These are phyloP conservation scores for Penicillium sp. DNA, from an alignment of 2,329 filamentous ascomycete species.

Conservation along the genomic window DNA sequence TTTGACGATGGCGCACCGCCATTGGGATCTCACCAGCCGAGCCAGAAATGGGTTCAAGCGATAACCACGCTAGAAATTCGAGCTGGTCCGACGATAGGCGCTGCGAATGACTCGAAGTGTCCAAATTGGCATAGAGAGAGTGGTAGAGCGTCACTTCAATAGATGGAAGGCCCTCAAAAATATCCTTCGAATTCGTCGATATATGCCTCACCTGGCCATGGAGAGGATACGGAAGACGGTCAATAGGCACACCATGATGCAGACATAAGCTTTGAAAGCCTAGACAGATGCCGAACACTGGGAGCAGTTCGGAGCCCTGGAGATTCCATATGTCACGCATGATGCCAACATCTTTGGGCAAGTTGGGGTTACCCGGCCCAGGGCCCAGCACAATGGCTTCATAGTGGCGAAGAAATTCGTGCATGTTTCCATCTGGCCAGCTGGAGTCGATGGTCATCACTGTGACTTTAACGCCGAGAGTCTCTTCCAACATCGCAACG, in stretches of 20 bases:
- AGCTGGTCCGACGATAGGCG: conserved; percentile 25
- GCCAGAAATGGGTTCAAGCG: conserved; percentile 39
- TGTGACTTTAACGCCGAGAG: conserved; percentile 65
- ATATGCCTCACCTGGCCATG: conserved; percentile 78
- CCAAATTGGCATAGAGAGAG: conserved; percentile 52
- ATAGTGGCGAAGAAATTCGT: conserved; percentile 58
- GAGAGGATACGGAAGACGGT: conserved; percentile 66
- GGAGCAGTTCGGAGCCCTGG: conserved; percentile 58
- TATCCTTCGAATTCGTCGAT: conserved; percentile 57
- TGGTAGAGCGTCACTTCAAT: conserved; percentile 78
- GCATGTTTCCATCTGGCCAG: conserved; percentile 44
- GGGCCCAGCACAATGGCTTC: conserved; percentile 88
- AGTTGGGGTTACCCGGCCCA: conserved; percentile 77
- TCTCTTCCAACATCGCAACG: conserved; percentile 71
- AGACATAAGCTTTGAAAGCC: conserved; percentile 81
- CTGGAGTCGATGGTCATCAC: conserved; percentile 68
- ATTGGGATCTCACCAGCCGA: conserved; percentile 60
- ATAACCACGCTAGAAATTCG: conserved; percentile 62
- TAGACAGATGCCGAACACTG: conserved; percentile 83
- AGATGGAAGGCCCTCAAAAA: conserved; percentile 62
- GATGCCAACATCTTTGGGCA: conserved; percentile 73
- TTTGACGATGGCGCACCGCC: conserved; percentile 65
- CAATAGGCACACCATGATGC: conserved; percentile 65
- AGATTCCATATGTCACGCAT: conserved; percentile 75
- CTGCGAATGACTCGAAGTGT: conserved; percentile 18